These are phyloP conservation scores for Styphnolobium japonicum DNA, from an alignment of 306 rosid species.

Conservation along the genomic window DNA sequence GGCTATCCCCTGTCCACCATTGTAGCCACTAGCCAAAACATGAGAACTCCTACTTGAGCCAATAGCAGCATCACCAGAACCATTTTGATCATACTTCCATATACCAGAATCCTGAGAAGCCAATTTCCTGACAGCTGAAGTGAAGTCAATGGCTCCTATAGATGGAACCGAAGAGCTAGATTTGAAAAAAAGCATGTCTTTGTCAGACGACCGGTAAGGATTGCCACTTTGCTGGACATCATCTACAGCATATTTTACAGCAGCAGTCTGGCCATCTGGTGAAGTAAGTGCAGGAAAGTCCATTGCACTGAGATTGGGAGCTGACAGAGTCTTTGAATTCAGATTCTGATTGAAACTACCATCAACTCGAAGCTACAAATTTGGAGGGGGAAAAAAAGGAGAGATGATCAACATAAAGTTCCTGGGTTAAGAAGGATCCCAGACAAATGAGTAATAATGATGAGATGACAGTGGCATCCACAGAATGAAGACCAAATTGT, in stretches of 20 bases:
- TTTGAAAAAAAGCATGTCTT: constrained; percentile 63
- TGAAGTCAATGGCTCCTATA: constrained; percentile 66
- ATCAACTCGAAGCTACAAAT: constrained; percentile 79
- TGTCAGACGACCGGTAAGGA: constrained; percentile 56
- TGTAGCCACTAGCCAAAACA: constrained; percentile 47
- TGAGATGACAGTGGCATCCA: neutral
- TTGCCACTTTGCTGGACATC: constrained; percentile 53
- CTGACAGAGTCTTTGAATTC: constrained; percentile 56
- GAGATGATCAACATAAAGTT: neutral
- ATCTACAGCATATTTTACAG: constrained; percentile 51
- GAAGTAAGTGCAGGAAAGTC: constrained; percentile 69
- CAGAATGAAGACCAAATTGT: neutral
- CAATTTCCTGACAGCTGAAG: constrained; percentile 77
- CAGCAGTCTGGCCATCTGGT: constrained; percentile 51
- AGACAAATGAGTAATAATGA: constrained; percentile 2
- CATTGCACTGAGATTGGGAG: constrained; percentile 65
- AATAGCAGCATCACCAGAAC: constrained; percentile 56
- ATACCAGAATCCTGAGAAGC: constrained; percentile 76
- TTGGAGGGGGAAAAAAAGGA: neutral
- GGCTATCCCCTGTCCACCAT: constrained; percentile 54
- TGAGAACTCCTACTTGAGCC: constrained; percentile 74
- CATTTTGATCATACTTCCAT: constrained; percentile 66
- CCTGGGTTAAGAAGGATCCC: neutral
- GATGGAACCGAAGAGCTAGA: constrained; percentile 54
- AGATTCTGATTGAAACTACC: constrained; percentile 55